Base-by-base conservation (phyloP, 164 flowering plant species). In the Dillenia turbinata region DNA sequence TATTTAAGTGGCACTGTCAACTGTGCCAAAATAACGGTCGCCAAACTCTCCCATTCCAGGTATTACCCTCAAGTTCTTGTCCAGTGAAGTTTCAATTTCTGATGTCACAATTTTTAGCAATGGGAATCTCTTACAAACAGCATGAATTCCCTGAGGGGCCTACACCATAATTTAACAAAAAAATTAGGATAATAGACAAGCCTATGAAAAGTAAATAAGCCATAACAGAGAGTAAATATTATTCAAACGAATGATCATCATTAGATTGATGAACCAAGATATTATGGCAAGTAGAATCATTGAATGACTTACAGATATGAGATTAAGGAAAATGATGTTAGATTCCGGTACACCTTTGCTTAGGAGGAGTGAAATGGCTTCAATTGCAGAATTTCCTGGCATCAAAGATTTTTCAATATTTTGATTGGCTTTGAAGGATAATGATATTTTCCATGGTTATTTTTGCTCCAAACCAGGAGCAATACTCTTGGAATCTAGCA, bases 11-110 rank as follows among this genome's bases (percentile, higher is more conserved):
- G 15, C 26, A 14, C 44, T 56, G 12, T 24, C 52, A 66, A 70
- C 70, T 19, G 93, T 85, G 60, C 94, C 87, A 73, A 87, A 87
- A 62, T 90, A 90, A 0, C 94, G 87, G 69, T 90, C 94, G 13
- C 84, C 90, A 47, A 90, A 90, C 71, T 86, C 85, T 9, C 97
- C 97, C 90, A 90, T 85, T 40, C 97, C 97, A n/a, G 97, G 94
- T 50, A 90, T 72, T 22, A 85, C 92, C 9, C 66, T 70, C 8
- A 72, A 64, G 6, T 81, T 74, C 57, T 80, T 71, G 69, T 84
- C 72, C 26, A 88, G 62, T 12, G 77, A 63, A 5, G 51, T 52
- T 50, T 90, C 97, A 26, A 90, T 84, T 84, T 88, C 97, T 6
- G 94, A 87, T 12, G 97, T 90, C 67, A 87, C 90, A 15, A 90